Conservation (phyloP, 352 stramenopile species). For the Lagenidium sp. region DNA sequence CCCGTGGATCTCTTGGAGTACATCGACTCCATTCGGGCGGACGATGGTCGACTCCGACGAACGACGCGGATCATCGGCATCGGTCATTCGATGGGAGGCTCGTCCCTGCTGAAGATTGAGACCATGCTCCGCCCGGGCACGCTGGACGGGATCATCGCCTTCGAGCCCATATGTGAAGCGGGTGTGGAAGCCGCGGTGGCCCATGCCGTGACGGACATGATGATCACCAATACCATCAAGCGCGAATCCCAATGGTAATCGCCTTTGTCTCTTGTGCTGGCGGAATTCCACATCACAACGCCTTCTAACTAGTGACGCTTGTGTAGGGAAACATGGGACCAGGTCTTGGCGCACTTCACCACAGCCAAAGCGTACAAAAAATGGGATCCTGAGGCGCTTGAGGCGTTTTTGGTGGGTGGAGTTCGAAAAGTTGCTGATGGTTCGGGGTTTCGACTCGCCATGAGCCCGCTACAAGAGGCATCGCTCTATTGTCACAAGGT, state of each 20-base stretch:
- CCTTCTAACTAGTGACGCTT: neutral
- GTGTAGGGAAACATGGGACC: conserved; percentile 12
- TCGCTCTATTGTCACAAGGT: conserved; percentile 8
- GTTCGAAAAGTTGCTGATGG: conserved; percentile 1
- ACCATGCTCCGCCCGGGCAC: conserved; percentile 20
- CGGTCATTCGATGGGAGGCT: conserved; percentile 6
- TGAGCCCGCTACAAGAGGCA: conserved; percentile 7
- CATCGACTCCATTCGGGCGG: neutral
- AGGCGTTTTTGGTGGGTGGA: conserved; percentile 8
- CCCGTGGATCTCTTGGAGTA: conserved; percentile 7
- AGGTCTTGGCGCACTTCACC: conserved; percentile 12
- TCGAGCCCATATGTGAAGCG: conserved; percentile 19
- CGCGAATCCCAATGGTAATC: conserved; percentile 9
- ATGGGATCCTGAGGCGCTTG: conserved; percentile 8
- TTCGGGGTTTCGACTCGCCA: conserved; percentile 12
- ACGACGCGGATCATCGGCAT: conserved; percentile 1
- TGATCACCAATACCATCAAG: conserved; percentile 5
- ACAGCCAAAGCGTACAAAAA: conserved; percentile 5
- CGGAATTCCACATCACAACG: no score
- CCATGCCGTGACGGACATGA: conserved; percentile 3
- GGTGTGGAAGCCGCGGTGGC: no score
- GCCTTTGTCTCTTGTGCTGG: no score
- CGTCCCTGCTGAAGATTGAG: conserved; percentile 23
- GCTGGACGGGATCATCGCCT: conserved; percentile 18
- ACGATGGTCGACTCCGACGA: neutral